Conservation (phyloP, 2,329 filamentous ascomycete genomes). For the Xylaria sp. region DNA sequence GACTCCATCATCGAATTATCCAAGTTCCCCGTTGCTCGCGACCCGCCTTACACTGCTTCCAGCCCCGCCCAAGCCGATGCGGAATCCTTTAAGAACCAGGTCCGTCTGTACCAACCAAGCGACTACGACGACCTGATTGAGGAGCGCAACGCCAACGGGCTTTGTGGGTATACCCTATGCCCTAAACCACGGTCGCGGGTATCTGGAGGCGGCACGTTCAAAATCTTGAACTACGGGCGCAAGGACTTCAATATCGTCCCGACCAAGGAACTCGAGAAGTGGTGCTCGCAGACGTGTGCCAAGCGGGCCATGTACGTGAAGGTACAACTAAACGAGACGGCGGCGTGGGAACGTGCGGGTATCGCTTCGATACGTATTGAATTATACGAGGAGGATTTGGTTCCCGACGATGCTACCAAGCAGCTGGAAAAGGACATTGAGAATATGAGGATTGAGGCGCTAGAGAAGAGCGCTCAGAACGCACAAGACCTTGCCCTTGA, state of each 20-base stretch:
- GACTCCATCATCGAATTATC: constrained; percentile 77
- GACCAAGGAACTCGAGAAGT: constrained; percentile 80
- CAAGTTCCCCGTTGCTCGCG: constrained; percentile 61
- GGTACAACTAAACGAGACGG: constrained; percentile 86
- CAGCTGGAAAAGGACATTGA: constrained; percentile 36
- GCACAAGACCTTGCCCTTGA: constrained; percentile 48
- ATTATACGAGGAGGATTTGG: constrained; percentile 69
- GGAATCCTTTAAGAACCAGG: constrained; percentile 70
- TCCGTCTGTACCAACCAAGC: constrained; percentile 81
- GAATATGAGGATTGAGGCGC: constrained; percentile 35
- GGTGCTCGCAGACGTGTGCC: constrained; percentile 86
- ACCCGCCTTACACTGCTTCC: constrained; percentile 43
- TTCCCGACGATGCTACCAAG: constrained; percentile 33
- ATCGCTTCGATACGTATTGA: constrained; percentile 68
- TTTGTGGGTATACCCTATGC: constrained; percentile 89
- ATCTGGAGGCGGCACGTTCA: constrained; percentile 71
- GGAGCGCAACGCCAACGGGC: constrained; percentile 85
- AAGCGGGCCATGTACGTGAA: constrained; percentile 84
- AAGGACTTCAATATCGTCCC: constrained; percentile 75
- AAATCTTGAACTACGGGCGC: constrained; percentile 66
- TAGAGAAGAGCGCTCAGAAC: constrained; percentile 44
- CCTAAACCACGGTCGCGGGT: constrained; percentile 68
- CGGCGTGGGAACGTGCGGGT: constrained; percentile 82
- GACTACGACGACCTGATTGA: constrained; percentile 91
- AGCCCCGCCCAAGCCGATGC: constrained; percentile 69